Evolutionary conservation across 2,329 filamentous ascomycete species (phyloP), one percentile per base, ranked within the genome.

Genomic region (Chaetomium globosum): DNA sequence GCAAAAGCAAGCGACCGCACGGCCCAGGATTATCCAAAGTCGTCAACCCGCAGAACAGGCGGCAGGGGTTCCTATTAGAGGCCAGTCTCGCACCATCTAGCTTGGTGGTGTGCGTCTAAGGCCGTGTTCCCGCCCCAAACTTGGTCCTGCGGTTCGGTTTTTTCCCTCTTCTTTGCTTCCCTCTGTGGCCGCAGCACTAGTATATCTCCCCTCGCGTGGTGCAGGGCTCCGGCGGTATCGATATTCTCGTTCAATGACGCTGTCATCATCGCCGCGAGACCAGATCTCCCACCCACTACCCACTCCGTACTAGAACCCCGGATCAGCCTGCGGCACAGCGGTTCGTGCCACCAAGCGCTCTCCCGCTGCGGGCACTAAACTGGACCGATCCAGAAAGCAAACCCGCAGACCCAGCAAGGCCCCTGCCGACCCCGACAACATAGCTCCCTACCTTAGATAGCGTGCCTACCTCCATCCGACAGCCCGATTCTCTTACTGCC

Each of bases 331-430:
- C 70, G 66, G 67, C 70, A 66, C 65, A 67, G 67, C 68, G 62
- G 67, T 69, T 71, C 69, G 71, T 72, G 69, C 65, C 64, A 72
- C 70, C 61, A 70, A 61, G 69, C 61, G 58, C 62, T 61, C 43
- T 67, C 64, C 68, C 67, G 64, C 64, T 65, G 60, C 68, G 63
- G 65, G 64, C 65, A 66, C 68, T 65, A 59, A 64, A 65, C 56
- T 62, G 52, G 53, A 55, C 62, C 55, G 59, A 61, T 57, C 63
- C 63, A 67, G 64, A 33, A 55, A 49, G 26, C 33, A 61, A 67
- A 65, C 63, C 56, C 56, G 28, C 60, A 57, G 30, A 36, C 46
- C 67, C 59, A 64, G 49, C 60, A 63, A 65, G 51, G 61, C 65
- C 63, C 62, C 59, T 59, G n/a, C 65, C 59, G 63, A 49, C 59